Evolutionary conservation across 2,329 filamentous ascomycete species (phyloP).

Genomic region (Acephala macrosclerotiorum): DNA sequence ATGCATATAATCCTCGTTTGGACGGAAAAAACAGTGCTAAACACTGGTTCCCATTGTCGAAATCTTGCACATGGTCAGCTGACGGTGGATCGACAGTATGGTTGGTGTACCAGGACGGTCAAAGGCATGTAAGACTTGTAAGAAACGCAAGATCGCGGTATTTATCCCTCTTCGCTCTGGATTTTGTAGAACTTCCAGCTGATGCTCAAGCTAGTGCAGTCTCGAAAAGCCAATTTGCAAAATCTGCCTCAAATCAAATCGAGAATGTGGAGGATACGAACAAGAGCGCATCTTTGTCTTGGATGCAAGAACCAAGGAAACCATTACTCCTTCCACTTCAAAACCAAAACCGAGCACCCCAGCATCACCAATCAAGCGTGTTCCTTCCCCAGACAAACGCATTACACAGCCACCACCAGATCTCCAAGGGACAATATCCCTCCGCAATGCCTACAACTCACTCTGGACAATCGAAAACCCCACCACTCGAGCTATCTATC

Average conservation of each 20-base stretch:
- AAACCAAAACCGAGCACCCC: background rate
- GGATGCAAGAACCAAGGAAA: constrained; percentile 23
- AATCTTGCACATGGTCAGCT: background rate
- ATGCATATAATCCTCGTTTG: no score
- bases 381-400: background rate
- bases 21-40: no score
- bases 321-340: background rate
- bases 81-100: constrained; percentile 26
- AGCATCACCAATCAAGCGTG: background rate
- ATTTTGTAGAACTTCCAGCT: background rate
- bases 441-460: constrained; percentile 20
- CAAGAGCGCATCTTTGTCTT: constrained; percentile 31
- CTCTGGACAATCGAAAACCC: constrained; percentile 22
- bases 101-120: constrained; percentile 35
- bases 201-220: constrained; percentile 26
- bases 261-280: constrained; percentile 34
- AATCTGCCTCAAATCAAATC: constrained; percentile 31
- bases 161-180: background rate
- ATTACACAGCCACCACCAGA: background rate
- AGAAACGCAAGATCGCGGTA: constrained; percentile 30
- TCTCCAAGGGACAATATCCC: constrained; percentile 19
- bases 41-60: no score
- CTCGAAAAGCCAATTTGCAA: constrained; percentile 32
- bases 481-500: constrained; percentile 28
- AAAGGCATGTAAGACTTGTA: constrained; percentile 33